Percentiles rank a stretch among this genome's conserved stretches.
Conservation (phyloP, 2,329 filamentous ascomycete genomes). For the Sporothrix pallida region DNA sequence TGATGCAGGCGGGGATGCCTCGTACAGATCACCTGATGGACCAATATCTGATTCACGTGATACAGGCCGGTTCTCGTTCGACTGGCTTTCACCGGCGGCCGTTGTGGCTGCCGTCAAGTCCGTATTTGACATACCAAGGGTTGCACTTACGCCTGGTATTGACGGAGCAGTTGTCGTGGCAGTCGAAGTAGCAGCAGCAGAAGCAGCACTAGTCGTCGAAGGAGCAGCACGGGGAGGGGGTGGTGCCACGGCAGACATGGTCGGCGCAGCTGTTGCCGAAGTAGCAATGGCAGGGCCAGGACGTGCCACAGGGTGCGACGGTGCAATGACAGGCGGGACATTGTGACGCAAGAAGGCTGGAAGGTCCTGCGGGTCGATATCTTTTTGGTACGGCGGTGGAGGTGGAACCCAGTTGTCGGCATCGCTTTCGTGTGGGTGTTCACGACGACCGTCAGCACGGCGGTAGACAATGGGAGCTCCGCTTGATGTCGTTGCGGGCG, state of each 20-base stretch:
- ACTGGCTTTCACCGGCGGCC: conserved; percentile 21
- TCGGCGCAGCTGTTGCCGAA: background rate
- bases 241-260: conserved; percentile 4
- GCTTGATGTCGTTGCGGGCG: conserved; percentile 59
- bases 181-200: background rate
- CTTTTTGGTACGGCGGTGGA: conserved; percentile 77
- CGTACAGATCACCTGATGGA: conserved; percentile 33
- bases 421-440: conserved; percentile 84
- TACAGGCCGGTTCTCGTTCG: background rate
- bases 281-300: background rate
- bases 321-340: conserved; percentile 39
- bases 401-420: conserved; percentile 89
- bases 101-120: background rate
- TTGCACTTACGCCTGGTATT: conserved; percentile 29
- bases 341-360: conserved; percentile 61
- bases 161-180: background rate
- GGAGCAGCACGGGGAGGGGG: background rate
- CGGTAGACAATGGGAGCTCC: conserved; percentile 65
- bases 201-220: background rate
- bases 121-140: conserved; percentile 23
- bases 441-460: conserved; percentile 70
- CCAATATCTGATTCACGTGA: conserved; percentile 3
- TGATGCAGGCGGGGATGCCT: conserved; percentile 33
- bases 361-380: conserved; percentile 60
- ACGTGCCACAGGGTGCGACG: background rate